Conservation (phyloP, 2,329 filamentous ascomycete species). For the Aureobasidium lini region DNA sequence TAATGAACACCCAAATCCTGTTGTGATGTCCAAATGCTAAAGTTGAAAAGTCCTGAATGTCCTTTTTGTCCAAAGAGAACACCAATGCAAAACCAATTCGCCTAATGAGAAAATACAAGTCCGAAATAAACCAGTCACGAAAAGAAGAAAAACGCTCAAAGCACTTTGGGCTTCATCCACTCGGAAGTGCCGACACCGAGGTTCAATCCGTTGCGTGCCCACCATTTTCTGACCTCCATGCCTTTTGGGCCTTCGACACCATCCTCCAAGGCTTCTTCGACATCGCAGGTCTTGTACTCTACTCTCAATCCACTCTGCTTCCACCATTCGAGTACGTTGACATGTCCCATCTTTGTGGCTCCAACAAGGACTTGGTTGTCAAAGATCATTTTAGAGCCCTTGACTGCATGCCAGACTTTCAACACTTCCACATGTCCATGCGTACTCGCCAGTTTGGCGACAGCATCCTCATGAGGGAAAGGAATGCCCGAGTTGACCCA, state of each 20-base stretch:
- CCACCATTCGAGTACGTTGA: slow-evolving; percentile 89
- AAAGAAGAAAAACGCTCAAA: background rate
- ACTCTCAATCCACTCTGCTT: slow-evolving; percentile 67
- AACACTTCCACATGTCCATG: slow-evolving; percentile 80
- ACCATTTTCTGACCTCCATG: slow-evolving; percentile 72
- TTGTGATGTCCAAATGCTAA: background rate
- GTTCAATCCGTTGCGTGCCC: slow-evolving; percentile 77
- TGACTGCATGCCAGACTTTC: slow-evolving; percentile 70
- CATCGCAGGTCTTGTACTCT: slow-evolving; percentile 91
- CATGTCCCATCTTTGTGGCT: slow-evolving; percentile 79
- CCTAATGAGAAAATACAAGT: background rate
- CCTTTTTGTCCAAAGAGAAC: background rate
- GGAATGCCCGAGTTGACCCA: slow-evolving; percentile 79
- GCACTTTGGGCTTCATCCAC: slow-evolving; percentile 75
- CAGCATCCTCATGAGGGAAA: slow-evolving; percentile 69
- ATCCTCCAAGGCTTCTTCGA: slow-evolving; percentile 90
- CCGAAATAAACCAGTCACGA: background rate
- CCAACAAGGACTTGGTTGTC: slow-evolving; percentile 78
- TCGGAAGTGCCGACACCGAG: slow-evolving; percentile 75
- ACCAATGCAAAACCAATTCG: background rate
- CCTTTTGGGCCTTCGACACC: slow-evolving; percentile 63
- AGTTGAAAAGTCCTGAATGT: background rate
- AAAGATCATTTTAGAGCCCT: slow-evolving; percentile 71
- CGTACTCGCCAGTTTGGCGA: slow-evolving; percentile 75
- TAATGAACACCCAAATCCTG: background rate